Conservation (phyloP, 164 flowering plant genomes). For the Litsea cubeba region DNA sequence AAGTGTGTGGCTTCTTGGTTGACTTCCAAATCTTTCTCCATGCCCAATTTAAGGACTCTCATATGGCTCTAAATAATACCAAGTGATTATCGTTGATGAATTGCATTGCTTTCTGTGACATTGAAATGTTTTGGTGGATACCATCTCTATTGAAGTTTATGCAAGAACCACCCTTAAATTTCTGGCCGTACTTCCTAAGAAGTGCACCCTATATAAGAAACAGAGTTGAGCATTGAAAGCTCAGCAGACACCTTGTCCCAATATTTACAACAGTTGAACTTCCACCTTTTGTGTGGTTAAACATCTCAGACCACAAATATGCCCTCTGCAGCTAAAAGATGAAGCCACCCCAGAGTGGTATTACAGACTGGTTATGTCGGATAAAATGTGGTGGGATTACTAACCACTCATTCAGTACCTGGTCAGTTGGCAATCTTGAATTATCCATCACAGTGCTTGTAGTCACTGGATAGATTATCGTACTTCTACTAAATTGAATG, state of each 20-base stretch:
- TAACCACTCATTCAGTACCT: too few relatives aligned
- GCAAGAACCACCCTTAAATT: not conserved
- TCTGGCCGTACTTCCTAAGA: not conserved
- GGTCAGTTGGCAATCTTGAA: too few relatives aligned
- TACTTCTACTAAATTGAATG: not conserved
- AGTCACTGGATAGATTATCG: not conserved
- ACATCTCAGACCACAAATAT: not conserved
- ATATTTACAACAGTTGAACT: not conserved
- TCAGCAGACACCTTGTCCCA: too few relatives aligned
- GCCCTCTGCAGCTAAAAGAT: not conserved
- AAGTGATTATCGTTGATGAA: not conserved
- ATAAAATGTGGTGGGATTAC: not conserved
- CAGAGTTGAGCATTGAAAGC: too few relatives aligned
- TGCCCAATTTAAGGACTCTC: not conserved
- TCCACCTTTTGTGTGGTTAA: not conserved
- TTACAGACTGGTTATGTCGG: not conserved
- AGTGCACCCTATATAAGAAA: too few relatives aligned
- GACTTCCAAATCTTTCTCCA: not conserved
- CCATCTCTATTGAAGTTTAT: not conserved
- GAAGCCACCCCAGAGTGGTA: not conserved
- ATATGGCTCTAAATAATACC: not conserved
- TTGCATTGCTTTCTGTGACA: not conserved
- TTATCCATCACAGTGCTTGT: too few relatives aligned
- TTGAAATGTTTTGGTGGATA: not conserved
- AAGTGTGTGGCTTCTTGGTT: not conserved